These are phyloP conservation scores for Peronospora belbahrii DNA, from an alignment of 352 stramenopile genomes.

Conservation along the genomic window DNA sequence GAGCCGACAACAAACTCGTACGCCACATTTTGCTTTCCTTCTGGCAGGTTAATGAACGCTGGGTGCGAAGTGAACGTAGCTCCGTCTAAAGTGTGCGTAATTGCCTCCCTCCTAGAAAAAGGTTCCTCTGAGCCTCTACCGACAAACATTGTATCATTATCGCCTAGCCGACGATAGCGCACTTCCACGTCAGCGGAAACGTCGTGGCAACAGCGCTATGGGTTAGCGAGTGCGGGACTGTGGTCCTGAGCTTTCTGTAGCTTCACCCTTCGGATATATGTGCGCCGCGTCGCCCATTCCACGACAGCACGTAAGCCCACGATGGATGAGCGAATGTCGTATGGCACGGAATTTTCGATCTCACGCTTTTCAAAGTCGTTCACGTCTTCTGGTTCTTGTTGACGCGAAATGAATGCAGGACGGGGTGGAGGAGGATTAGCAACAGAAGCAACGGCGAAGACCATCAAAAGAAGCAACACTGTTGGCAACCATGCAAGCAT, in stretches of 20 bases:
- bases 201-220: constrained; percentile 66
- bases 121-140: constrained; percentile 11
- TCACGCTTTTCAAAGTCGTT: constrained; percentile 68
- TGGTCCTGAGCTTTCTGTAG: constrained; percentile 35
- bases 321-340: constrained; percentile 66
- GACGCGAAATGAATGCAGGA: constrained; percentile 14
- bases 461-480: constrained; percentile 2
- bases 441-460: neutral
- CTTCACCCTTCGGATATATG: constrained; percentile 60
- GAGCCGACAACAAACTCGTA: constrained; percentile 78
- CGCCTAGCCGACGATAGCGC: constrained; percentile 38
- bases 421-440: constrained; percentile 7
- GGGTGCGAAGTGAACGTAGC: constrained; percentile 62
- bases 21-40: constrained; percentile 3
- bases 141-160: constrained; percentile 23
- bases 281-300: constrained; percentile 64
- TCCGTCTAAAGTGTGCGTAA: constrained; percentile 42
- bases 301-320: constrained; percentile 45
- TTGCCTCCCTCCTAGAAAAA: constrained; percentile 39
- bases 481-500: neutral
- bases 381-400: constrained; percentile 37
- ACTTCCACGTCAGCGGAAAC: constrained; percentile 46
- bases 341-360: constrained; percentile 80
- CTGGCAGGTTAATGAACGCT: constrained; percentile 43
- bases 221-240: constrained; percentile 24